phyloP scores from a whole-genome alignment of 2,329 filamentous ascomycete genomes.

The Cordyceps tenuipes region DNA sequence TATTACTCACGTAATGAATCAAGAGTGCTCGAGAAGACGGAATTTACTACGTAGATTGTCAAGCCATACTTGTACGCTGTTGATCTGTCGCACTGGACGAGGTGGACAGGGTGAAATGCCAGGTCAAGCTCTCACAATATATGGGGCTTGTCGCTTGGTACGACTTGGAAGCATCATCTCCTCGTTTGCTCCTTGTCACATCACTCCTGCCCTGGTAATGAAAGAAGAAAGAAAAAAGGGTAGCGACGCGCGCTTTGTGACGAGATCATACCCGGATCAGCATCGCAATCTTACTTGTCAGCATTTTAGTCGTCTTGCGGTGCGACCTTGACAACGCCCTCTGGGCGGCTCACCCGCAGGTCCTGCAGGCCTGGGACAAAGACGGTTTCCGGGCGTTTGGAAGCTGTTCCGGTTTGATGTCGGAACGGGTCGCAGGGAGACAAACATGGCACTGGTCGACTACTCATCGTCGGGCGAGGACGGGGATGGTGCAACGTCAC shows the following conservation, averaged over 20 bases:
- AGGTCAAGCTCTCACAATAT: neutral
- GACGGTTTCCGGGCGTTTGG: neutral
- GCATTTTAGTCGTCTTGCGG: too few relatives aligned
- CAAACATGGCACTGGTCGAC: slow-evolving; percentile 52
- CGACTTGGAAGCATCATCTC: neutral
- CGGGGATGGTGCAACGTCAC: neutral
- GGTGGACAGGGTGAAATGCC: neutral
- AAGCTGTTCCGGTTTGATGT: too few relatives aligned
- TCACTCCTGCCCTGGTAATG: neutral
- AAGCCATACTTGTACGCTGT: neutral
- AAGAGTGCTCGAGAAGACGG: neutral
- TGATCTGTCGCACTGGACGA: neutral
- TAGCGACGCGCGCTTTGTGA: too few relatives aligned
- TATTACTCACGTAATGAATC: neutral
- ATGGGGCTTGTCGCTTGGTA: neutral
- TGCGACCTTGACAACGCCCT: too few relatives aligned
- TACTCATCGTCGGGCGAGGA: slow-evolving; percentile 38
- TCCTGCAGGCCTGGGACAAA: too few relatives aligned
- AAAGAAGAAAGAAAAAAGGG: too few relatives aligned
- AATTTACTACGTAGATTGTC: neutral
- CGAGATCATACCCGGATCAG: too few relatives aligned
- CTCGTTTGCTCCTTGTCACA: neutral
- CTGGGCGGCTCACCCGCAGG: too few relatives aligned
- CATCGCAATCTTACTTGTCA: too few relatives aligned
- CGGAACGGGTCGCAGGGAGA: too few relatives aligned